Base-by-base conservation (phyloP, 805 yeast species). In the Pichia rugopelliculosa region DNA sequence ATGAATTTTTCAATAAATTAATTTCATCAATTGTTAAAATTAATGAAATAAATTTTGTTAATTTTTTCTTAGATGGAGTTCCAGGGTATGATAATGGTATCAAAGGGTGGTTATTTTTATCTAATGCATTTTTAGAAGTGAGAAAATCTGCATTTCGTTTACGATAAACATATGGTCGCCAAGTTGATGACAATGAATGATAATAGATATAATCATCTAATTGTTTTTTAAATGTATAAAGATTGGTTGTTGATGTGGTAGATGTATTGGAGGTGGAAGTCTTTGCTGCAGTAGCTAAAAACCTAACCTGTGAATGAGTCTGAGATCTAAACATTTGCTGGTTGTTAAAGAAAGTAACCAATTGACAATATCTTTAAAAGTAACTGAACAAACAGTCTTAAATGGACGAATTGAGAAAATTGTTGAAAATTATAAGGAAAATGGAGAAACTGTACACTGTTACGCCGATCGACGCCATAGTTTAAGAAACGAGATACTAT, bases 151-250 rank as follows among this genome's bases (percentile, higher is more conserved):
- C 56, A 45, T 59, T 58, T 25, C 53, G 56, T 13, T 48, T 39
- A 41, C 62, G 56, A 39, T 59, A 63, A 12, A 61, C 61, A 18
- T 56, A 43, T 1, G 58, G 56, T 36, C 48, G 55, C 53, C 57
- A 51, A 36, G 52, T 54, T 20, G 56, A 53, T 2, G 58, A 53
- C 12, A 62, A 36, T 10, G 60, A 43, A 21, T 53, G 49, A 50
- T 44, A 59, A 42, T 62, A 58, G 18, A 57, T 50, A 34, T 53
- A 64, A n/a, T 59, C 63, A 44, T 64, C 67, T 21, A 64, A 53
- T 36, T 59, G 59, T 21, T 53, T 51, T 41, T 62, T 64, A 42
- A 61, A 59, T 13, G 49, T 44, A 44, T 58, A 60, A 15, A 44
- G 44, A 21, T 45, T 38, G 0, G 26, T 26, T 9, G 47, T 41